Percentiles rank a stretch among this genome's conserved stretches.
phyloP scores from a whole-genome alignment of 192 early-diverging fungal genomes.

The Coemansia javaensis region DNA sequence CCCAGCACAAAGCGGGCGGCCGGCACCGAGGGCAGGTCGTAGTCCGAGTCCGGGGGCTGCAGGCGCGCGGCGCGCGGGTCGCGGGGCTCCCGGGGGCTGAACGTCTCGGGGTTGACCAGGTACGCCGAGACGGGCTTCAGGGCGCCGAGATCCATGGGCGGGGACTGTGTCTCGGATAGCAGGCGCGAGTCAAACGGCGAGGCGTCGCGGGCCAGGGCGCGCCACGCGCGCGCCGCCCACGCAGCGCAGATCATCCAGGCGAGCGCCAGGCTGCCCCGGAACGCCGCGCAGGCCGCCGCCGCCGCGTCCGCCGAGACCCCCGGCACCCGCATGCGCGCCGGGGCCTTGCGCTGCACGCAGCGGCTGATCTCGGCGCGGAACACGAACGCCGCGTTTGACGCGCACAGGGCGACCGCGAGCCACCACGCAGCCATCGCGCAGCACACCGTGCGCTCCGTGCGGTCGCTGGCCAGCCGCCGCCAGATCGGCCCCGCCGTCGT shows the following conservation, averaged over 20 bases:
- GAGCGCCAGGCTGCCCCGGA: slow-evolving; percentile 32
- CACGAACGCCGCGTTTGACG: slow-evolving; percentile 37
- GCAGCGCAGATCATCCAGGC: slow-evolving; percentile 33
- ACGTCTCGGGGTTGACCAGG: slow-evolving; percentile 22
- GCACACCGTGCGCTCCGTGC: slow-evolving; percentile 15
- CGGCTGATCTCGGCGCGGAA: slow-evolving; percentile 36
- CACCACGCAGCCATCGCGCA: slow-evolving; percentile 43
- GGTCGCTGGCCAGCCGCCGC: slow-evolving; percentile 14
- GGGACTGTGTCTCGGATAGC: slow-evolving; percentile 23
- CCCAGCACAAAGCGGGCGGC: not conserved
- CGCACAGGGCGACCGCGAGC: slow-evolving; percentile 23
- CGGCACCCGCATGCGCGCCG: not conserved
- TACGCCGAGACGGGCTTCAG: slow-evolving; percentile 1
- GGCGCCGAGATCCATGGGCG: slow-evolving; percentile 11
- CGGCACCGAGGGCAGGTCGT: not conserved
- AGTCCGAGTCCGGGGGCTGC: not conserved
- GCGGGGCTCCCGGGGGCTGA: slow-evolving; percentile 19
- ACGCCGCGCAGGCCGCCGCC: slow-evolving; percentile 24
- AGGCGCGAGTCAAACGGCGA: slow-evolving; percentile 43
- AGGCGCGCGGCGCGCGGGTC: not conserved
- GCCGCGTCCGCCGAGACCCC: slow-evolving; percentile 1
- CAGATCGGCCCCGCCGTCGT: slow-evolving; percentile 5
- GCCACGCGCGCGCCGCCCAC: slow-evolving; percentile 37
- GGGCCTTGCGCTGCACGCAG: slow-evolving; percentile 11
- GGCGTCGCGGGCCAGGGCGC: slow-evolving; percentile 23